Conservation (phyloP, 208 protist genomes). For the Trypanosoma mega region DNA sequence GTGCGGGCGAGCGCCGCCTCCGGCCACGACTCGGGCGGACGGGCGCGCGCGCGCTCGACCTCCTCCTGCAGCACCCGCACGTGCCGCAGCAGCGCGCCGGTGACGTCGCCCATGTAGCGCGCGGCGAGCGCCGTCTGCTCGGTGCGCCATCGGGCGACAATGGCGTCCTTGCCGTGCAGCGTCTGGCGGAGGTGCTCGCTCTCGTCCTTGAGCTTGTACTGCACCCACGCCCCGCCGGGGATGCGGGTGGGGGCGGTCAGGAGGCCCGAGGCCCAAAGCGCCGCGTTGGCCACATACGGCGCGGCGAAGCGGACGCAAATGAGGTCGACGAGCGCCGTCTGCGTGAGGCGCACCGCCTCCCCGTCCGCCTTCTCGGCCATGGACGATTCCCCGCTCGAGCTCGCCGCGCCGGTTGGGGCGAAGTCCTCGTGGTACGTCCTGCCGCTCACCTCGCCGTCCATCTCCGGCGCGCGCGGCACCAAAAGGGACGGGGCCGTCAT, state of each 20-base stretch:
- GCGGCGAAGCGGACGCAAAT: slow-evolving; percentile 17
- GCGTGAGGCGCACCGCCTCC: neutral
- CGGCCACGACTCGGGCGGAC: slow-evolving; percentile 41
- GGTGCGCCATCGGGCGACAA: slow-evolving; percentile 69
- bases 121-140: slow-evolving; percentile 29
- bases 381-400: too few relatives aligned
- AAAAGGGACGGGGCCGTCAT: too few relatives aligned
- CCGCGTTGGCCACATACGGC: slow-evolving; percentile 45
- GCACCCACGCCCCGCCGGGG: slow-evolving; percentile 49
- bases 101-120: slow-evolving; percentile 56
- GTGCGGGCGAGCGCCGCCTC: slow-evolving; percentile 40
- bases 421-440: too few relatives aligned
- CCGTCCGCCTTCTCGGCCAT: neutral
- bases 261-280: slow-evolving; percentile 69
- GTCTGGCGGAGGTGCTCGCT: slow-evolving; percentile 64
- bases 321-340: slow-evolving; percentile 7
- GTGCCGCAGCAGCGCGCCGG: slow-evolving; percentile 48
- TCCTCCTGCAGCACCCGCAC: slow-evolving; percentile 62
- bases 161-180: slow-evolving; percentile 77
- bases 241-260: slow-evolving; percentile 54
- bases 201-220: slow-evolving; percentile 91
- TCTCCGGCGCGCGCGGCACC: too few relatives aligned
- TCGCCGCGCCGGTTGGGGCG: too few relatives aligned
- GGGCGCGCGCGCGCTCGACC: slow-evolving; percentile 53
- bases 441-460: too few relatives aligned